Base-by-base conservation (phyloP, 176 grass and related monocot species). In the Avena eriantha region DNA sequence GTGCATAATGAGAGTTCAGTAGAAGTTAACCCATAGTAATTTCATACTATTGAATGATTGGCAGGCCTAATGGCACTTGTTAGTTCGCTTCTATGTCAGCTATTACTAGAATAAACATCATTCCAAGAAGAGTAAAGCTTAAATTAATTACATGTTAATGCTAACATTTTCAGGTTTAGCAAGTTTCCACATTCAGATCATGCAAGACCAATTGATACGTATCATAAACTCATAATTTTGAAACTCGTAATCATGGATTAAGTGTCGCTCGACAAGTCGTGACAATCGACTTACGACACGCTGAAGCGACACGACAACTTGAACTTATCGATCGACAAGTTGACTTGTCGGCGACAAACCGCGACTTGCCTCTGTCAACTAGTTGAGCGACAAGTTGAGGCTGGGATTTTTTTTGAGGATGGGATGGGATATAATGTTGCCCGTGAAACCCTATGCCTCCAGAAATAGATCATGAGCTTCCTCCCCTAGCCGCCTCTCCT, bases 21-120 rank as follows among this genome's bases (percentile, higher is more conserved):
- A 80, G 73, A 79, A 68, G 48, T 83, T 84, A 48, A 81, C 33
- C 17, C 36, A 46, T 31, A 76, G 10, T 47, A 47, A 83, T 83
- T 66, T 80, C 18, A 48, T 53, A 77, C 54, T 48, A 15, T 17
- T 58, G 24, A 77, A 80, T 48, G 79, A 87, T 50, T 80, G 19
- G 47, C 19, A 0, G 63, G 63, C 63, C 63, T 66, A 66, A 66
- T 66, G 63, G 13, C 26, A 66, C 26, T 66, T 8, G 14, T 26
- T 82, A 76, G 39, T 47, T 75, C 59, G 13, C 24, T 73, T 64
- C 21, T 69, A 63, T 78, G 76, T 82, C 50, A 77, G 71, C 10
- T 83, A 51, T 59, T 39, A 73, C 84, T 10, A 64, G 75, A 55
- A 66, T 22, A 72, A 72, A 21, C 74, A 69, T 53, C 26, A 73